Conservation (phyloP, 108 stramenopile species). For the Cyclotella kingstonii region DNA sequence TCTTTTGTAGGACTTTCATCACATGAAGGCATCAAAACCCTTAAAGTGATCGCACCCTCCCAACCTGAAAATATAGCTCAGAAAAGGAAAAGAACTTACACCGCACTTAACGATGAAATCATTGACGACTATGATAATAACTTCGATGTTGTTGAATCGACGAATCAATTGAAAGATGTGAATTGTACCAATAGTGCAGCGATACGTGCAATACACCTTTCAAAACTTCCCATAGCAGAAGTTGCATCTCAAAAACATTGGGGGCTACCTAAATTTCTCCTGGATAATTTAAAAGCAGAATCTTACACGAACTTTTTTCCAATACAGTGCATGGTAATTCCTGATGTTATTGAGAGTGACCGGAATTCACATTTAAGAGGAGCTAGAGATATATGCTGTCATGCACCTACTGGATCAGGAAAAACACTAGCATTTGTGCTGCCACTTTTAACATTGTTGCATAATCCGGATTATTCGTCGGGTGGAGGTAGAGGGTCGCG, state of each 20-base stretch:
- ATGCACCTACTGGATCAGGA: conserved; percentile 87
- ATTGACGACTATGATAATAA: conserved; percentile 80
- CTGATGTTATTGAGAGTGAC: conserved; percentile 76
- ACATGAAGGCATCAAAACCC: conserved; percentile 22
- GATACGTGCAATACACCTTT: conserved; percentile 57
- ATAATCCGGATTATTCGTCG: conserved; percentile 6
- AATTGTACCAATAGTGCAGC: conserved; percentile 19
- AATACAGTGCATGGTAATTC: conserved; percentile 85
- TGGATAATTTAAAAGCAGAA: conserved; percentile 60
- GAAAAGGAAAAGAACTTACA: conserved; percentile 19
- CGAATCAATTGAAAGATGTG: not conserved
- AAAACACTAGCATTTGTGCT: conserved; percentile 89
- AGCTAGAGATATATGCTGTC: conserved; percentile 79
- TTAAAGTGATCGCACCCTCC: conserved; percentile 69
- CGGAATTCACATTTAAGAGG: conserved; percentile 43
- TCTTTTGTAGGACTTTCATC: conserved; percentile 22
- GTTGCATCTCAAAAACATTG: conserved; percentile 56
- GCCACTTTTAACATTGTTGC: conserved; percentile 77
- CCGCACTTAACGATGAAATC: conserved; percentile 55
- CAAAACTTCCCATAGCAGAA: conserved; percentile 58
- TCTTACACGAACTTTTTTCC: conserved; percentile 85
- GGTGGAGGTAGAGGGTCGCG: conserved; percentile 46
- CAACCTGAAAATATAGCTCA: conserved; percentile 38
- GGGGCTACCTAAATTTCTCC: conserved; percentile 72
- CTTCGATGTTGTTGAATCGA: conserved; percentile 34